These are phyloP conservation scores for Aureobasidium zeae DNA, from an alignment of 2,329 filamentous ascomycete genomes.

Conservation along the genomic window DNA sequence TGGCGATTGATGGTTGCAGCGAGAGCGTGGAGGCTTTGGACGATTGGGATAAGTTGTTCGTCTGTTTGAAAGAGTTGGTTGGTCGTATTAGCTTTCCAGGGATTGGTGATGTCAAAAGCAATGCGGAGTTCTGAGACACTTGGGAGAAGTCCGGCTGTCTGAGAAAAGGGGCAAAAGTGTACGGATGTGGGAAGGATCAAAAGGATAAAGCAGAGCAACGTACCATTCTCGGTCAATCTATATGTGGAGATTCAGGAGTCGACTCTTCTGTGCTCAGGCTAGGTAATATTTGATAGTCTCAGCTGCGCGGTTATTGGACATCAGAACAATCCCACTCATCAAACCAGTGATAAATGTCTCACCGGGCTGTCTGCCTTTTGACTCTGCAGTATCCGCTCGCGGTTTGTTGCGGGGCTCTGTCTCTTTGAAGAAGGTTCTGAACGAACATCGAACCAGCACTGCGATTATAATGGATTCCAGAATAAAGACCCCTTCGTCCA, in stretches of 20 bases:
- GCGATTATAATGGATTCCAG: no score
- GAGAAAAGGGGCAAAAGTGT: background rate
- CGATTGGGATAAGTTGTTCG: constrained; percentile 22
- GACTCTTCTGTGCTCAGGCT: constrained; percentile 6
- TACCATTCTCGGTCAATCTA: constrained; percentile 9
- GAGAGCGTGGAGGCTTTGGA: constrained; percentile 44
- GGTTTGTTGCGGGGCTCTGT: background rate
- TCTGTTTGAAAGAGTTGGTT: no score
- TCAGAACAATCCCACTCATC: background rate
- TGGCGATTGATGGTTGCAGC: constrained; percentile 42
- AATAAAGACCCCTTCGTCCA: constrained; percentile 8
- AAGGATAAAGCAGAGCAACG: background rate
- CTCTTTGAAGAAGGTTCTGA: background rate
- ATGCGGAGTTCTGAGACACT: background rate
- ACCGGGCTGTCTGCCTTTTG: constrained; percentile 7
- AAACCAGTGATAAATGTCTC: constrained; percentile 1
- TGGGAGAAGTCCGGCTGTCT: background rate
- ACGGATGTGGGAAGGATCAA: background rate
- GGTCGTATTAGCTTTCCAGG: no score
- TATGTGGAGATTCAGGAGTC: constrained; percentile 15
- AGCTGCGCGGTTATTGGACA: constrained; percentile 6
- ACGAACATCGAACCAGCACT: background rate
- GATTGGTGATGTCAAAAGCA: background rate
- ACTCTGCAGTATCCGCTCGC: background rate
- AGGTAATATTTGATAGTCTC: constrained; percentile 7